Evolutionary conservation across 495 filamentous ascomycete species (phyloP).

Genomic region (Daldinia concentrica): DNA sequence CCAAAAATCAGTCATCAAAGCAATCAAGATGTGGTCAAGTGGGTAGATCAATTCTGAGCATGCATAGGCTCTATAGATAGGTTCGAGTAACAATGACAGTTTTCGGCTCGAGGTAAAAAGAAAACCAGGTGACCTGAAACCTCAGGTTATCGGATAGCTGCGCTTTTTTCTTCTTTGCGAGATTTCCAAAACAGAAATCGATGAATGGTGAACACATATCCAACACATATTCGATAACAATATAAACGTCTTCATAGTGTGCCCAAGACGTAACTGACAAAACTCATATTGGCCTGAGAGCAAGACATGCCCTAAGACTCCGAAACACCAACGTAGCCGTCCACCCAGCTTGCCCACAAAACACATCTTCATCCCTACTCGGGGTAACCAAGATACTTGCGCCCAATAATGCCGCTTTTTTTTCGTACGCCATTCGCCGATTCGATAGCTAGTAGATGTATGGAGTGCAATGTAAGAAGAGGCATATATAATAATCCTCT

Average conservation of each 20-base stretch:
- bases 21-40: constrained; percentile 19
- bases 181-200: constrained; percentile 36
- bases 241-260: constrained; percentile 26
- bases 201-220: constrained; percentile 25
- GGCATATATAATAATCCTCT: constrained; percentile 30
- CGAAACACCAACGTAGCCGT: constrained; percentile 46
- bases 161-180: constrained; percentile 29
- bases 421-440: constrained; percentile 52
- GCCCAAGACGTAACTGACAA: constrained; percentile 21
- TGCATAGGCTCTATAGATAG: constrained; percentile 30
- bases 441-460: constrained; percentile 48
- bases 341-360: constrained; percentile 45
- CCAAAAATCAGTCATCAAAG: not conserved
- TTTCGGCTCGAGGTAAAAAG: constrained; percentile 30
- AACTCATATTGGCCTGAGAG: constrained; percentile 22
- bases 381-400: constrained; percentile 47
- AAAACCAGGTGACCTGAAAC: constrained; percentile 16
- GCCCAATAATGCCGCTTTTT: constrained; percentile 51
- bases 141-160: constrained; percentile 23
- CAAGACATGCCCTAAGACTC: constrained; percentile 44
- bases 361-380: constrained; percentile 42
- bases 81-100: constrained; percentile 34
- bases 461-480: constrained; percentile 44
- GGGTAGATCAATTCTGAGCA: constrained; percentile 41
- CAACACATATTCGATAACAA: constrained; percentile 26